Evolutionary conservation across 1,284 basidiomycete species (phyloP), one percentile per base, ranked within the genome.

Genomic region (Fomitopsis schrenkii): DNA sequence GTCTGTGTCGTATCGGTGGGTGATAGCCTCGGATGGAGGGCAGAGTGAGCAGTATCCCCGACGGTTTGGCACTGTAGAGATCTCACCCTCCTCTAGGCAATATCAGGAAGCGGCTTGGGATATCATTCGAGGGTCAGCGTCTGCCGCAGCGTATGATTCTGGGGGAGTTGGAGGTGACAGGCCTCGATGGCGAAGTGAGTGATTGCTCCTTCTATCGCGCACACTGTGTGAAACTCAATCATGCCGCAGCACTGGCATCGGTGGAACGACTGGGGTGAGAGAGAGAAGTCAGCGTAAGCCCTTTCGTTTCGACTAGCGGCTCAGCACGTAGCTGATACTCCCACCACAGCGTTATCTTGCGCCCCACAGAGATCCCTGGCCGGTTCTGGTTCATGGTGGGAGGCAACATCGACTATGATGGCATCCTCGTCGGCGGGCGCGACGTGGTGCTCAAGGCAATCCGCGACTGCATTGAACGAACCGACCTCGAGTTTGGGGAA

Each of bases 11-110:
- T 61, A 14, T 58, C 64, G 59, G 2, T 77, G 67, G 48, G 55
- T 79, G 0, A 64, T 78, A 14, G 77, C 77, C 2, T 67, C 76
- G 1, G 77, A 79, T 63, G 78, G 77, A 14, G 77, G 71, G 7
- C 68, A 66, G 66, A 72, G 77, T 77, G 7, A 42, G 59, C 53
- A 5, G 3, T 7, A 30, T 36, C 35, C 10, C 1, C 10, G 8
- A 19, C 2, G 6, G 12, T 2, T 19, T 15, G n/a, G 17, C 14
- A 42, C 7, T 9, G 40, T 8, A 36, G 50, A 26, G 22, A 6
- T 3, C 26, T 36, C 14, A 14, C 7, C 17, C 17, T 15, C 12
- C 3, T 1, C 28, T 28, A 73, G 73, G 74, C 48, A 59, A 64
- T 17, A 63, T 66, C 6, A 59, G 74, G 40, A 74, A 74, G 59